Evolutionary conservation across 176 grass and related monocot species (phyloP).

Genomic region (Phragmites australis): DNA sequence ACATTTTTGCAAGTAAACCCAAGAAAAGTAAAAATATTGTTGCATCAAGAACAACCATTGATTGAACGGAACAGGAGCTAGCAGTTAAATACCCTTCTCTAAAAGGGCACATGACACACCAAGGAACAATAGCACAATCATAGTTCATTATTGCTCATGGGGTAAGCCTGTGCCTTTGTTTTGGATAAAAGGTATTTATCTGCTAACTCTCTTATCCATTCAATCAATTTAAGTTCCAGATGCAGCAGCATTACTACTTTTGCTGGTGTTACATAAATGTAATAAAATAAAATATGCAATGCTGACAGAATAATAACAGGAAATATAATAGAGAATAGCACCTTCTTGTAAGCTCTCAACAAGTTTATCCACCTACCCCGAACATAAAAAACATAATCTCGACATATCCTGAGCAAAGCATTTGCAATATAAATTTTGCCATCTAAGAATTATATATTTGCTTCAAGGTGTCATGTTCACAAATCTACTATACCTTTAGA

Average conservation of each 20-base stretch:
- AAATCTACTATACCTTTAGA: no score
- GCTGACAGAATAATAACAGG: neutral
- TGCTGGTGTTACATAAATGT: neutral
- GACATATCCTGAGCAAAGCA: no score
- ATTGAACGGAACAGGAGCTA: neutral
- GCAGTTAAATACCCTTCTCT: neutral
- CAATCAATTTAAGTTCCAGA: neutral
- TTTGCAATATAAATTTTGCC: neutral
- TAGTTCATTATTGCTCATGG: neutral
- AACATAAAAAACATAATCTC: no score
- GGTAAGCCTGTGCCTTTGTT: neutral
- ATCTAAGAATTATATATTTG: neutral
- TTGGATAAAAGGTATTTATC: neutral
- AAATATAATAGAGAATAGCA: neutral
- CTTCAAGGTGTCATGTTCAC: neutral
- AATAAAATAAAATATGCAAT: neutral
- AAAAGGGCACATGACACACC: neutral
- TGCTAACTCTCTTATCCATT: neutral
- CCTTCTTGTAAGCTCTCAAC: no score
- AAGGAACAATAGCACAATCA: neutral
- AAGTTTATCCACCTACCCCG: no score
- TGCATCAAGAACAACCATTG: neutral
- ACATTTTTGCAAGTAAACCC: neutral
- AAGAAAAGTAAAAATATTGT: neutral
- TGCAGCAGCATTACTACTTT: neutral